Evolutionary conservation across 441 rosid genomes (phyloP), one percentile per base, ranked within the genome.

Genomic region (Bocquillonia castaneifolia): DNA sequence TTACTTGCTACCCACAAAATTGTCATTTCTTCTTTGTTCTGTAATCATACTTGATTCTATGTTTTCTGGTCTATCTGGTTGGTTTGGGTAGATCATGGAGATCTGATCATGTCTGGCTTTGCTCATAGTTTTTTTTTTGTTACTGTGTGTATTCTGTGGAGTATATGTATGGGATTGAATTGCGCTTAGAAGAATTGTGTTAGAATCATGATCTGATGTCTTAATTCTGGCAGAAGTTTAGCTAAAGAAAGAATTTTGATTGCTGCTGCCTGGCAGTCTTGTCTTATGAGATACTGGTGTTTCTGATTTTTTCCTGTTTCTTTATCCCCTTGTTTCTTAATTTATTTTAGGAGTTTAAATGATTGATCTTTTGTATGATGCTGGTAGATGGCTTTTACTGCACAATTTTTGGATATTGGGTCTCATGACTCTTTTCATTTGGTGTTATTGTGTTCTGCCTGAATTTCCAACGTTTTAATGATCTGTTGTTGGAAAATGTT

Each of bases 31-130:
- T 56, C 52, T 25, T 17, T n/a, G 7, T 48, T 2, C 26, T 1
- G 4, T 31, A 51, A 40, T 37, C 63, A 9, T 47, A 13, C 45
- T 71, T 67, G 55, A 32, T 47, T 71, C 42, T 40, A 36, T 9
- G 3, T 34, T 60, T 39, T 25, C 13, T 23, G 63, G 52, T 45
- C 31, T 5, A 39, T 68, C 67, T 22, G 31, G 59, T 58, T 74
- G 59, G 62, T 67, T 25, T 71, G 28, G 44, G 40, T 71, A 60
- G 77, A 69, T 80, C 78, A 47, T 8, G 64, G 42, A 51, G 78
- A 77, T 66, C 76, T 62, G 75, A 53, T 75, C 64, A 32, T 22
- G 26, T 25, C 17, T 48, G 32, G 63, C 39, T 69, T 28, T 42
- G 22, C 17, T 10, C 32, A 10, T 28, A 23, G 3, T 28, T 37